Base-by-base conservation (phyloP, 257 asterid species). In the Lithospermum erythrorhizon region DNA sequence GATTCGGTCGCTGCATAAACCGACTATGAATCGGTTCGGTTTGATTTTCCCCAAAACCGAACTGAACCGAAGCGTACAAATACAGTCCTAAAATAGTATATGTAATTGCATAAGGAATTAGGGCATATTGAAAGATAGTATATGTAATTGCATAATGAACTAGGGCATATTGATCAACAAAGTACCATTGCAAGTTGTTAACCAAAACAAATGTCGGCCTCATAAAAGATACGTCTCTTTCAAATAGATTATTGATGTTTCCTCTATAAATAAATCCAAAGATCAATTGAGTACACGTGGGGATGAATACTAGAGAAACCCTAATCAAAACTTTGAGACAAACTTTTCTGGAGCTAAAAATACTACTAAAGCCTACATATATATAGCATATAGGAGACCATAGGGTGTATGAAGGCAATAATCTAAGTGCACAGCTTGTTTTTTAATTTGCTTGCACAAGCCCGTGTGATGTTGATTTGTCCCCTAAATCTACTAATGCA, bases 391-490 rank as follows among this genome's bases (percentile, higher is more conserved):
- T 11, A 14, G 49, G 49, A 41, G 49, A 41, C 49, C 49, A 41
- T 14, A 41, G 18, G 49, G 5, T 41, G 49, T 14, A 41, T 41
- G 49, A 41, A 41, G 18, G 49, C 49, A 30, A 22, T 41, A 30
- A n/a, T n/a, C n/a, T n/a, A n/a, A n/a, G n/a, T 56, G 60, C 19
- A 56, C 60, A 22, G 60, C 37, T 30, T 22, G 5, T 27, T 27
- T 56, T 19, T 56, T 13, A n/a, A n/a, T 41, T 41, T 41, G 17
- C 49, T 41, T 56, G 32, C 60, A 19, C 60, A 11, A 30, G 20
- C 59, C 32, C 60, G 60, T 56, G 60, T 30, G 18, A 24, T 56
- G 60, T 56, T 56, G 60, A 56, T 41, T 56, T 56, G 5, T 4
- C 21, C n/a, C 59, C 14, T 9, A 53, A n/a, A 3, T 53, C 23